Evolutionary conservation across 2,329 filamentous ascomycete genomes (phyloP).

Genomic region (Apiospora rasikravindrae): DNA sequence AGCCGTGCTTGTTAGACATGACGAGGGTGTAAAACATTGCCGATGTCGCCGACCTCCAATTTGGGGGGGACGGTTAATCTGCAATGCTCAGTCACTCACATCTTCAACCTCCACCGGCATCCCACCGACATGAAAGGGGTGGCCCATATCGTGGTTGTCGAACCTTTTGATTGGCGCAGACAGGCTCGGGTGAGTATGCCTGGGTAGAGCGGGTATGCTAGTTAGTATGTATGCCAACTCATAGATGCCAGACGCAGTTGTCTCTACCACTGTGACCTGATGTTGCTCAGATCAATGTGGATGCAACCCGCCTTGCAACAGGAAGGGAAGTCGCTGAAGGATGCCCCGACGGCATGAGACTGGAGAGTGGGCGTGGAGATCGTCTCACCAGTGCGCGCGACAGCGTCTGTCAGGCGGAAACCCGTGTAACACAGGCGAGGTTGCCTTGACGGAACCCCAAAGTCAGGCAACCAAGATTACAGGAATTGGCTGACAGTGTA

Average conservation of each 20-base stretch:
- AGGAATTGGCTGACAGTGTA: not conserved
- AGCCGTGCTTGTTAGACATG: not conserved
- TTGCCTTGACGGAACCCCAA: conserved; percentile 9
- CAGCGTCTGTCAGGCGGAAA: not conserved
- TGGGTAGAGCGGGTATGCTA: conserved; percentile 13
- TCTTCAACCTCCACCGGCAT: conserved; percentile 12
- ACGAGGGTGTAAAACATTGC: not conserved
- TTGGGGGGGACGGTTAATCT: not conserved
- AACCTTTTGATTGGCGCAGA: conserved; percentile 3
- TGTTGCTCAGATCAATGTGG: conserved; percentile 7
- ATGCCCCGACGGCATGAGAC: conserved; percentile 6
- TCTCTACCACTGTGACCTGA: conserved; percentile 1
- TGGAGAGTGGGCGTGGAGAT: not conserved
- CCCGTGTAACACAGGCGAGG: conserved; percentile 8
- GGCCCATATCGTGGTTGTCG: not conserved
- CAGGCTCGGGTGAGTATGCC: not conserved
- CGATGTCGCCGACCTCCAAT: conserved; percentile 16
- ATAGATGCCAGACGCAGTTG: conserved; percentile 1
- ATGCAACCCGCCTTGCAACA: conserved; percentile 6
- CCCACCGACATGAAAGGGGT: conserved; percentile 10
- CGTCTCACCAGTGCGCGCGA: conserved; percentile 8
- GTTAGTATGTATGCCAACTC: conserved; percentile 9
- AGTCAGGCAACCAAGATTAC: conserved; percentile 5
- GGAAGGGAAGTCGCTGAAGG: not conserved
- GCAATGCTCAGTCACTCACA: conserved; percentile 4